Base-by-base conservation (phyloP, 2,329 filamentous ascomycete species). In the Pseudogymnoascus sp. region DNA sequence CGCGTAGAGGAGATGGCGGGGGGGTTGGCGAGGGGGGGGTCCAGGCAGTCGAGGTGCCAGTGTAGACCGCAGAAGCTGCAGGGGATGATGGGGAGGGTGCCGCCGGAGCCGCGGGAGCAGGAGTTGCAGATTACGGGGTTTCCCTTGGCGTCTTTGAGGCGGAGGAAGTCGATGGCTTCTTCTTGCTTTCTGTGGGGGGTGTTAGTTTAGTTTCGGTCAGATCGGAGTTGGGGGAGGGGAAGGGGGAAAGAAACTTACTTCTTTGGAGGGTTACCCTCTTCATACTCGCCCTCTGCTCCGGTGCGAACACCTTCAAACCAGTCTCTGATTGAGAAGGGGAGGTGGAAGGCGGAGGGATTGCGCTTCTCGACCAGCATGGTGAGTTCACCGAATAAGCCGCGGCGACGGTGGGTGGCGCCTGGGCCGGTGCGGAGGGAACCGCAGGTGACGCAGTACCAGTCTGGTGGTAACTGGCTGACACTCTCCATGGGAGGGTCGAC, bases 11-110 rank as follows among this genome's bases (percentile, higher is more conserved):
- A 12, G 26, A 59, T 59, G 61, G 86, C 82, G 10, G 93, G 93
- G 40, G 91, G 89, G 63, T 89, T 86, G 36, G 92, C 86, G 71
- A 93, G 78, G 36, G 93, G 93, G 29, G 91, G 90, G 72, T 96
- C 87, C 14, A 96, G 79, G 76, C 95, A 99, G 75, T 97, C 93
- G 61, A 96, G 80, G 77, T 99, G 95, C 89, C 93, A 99, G 72
- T 87, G 83, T 36, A 91, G 82, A 11, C 84, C 81, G 76, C 93
- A 99, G 71, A 83, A 85, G 75, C 92, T 92, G 78, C 93, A 99
- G 54, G 89, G 86, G 68, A 97, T 88, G 70, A 97, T 92, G 68
- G 88, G 84, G 29, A 34, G 26, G 26, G 89, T 85, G 66, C 71
- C 66, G 69, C 82, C 82, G 67, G 78, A 77, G 62, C 83, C 78